phyloP scores from a whole-genome alignment of 176 grass and related monocot species.

The Secale cereale region DNA sequence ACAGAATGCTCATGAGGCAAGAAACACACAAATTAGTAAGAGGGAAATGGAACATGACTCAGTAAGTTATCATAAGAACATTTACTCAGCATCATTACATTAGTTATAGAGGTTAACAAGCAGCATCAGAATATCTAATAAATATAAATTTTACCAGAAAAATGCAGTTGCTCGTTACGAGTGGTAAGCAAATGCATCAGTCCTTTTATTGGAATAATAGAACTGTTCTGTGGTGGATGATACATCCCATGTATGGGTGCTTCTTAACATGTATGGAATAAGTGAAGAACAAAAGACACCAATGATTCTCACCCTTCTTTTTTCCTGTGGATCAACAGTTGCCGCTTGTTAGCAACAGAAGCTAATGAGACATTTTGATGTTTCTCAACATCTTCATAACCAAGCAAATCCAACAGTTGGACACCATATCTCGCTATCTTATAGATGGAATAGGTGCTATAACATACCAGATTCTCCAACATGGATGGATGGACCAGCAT shows the following conservation, averaged over 20 bases:
- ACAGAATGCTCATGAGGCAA: not conserved
- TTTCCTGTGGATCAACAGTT: not conserved
- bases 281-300: not conserved
- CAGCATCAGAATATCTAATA: slow-evolving; percentile 2
- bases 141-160: not conserved
- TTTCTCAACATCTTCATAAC: not conserved
- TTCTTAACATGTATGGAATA: not conserved
- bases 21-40: not conserved
- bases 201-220: not conserved
- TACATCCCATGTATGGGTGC: not conserved
- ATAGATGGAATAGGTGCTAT: not conserved
- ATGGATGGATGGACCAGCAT: not conserved
- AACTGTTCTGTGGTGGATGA: not conserved
- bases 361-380: not conserved
- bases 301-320: not conserved
- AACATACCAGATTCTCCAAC: not conserved
- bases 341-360: not conserved
- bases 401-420: slow-evolving; percentile 11
- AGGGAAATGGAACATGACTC: not conserved
- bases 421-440: not conserved
- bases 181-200: not conserved
- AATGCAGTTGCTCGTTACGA: not conserved
- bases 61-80: not conserved
- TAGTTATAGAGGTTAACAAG: not conserved
- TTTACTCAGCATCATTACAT: not conserved